Base-by-base conservation (phyloP, 2,329 filamentous ascomycete genomes). In the Beauveria scarabaeidicola region DNA sequence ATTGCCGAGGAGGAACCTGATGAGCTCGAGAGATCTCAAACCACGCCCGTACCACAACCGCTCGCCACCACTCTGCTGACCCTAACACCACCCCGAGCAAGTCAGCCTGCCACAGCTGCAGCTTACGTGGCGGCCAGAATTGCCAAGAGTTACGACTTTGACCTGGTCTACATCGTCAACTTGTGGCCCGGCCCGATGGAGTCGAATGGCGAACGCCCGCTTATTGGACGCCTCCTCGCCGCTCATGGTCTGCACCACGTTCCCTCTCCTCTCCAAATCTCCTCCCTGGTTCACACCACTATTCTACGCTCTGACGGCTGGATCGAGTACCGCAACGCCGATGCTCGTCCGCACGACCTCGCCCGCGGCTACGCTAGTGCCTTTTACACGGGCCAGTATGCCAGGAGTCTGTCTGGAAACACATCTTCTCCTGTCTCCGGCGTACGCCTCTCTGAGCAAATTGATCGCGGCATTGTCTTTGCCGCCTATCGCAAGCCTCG, bases 151-250 rank as follows among this genome's bases (percentile, higher is more conserved):
- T 83, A 83, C 67, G 75, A 81, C 57, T 83, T 85, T 56, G 80
- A 83, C 63, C 72, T 85, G 25, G 74, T 84, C 13, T 85, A 85
- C 63, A 76, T 85, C 32, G 77, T 84, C 63, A 83, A 81, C 63
- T 70, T 85, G 15, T 84, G 82, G 81, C 81, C 82, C 3, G 73
- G 55, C 5, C 55, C 54, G n/a, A 21, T 40, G n/a, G 40, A 55
- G 29, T 48, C 52, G 3, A 52, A 29, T 29, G 38, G 51, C n/a
- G 55, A 61, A 19, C 55, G 60, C 15, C 69, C 67, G 6, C 66
- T 81, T 62, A 76, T 75, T 6, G 80, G 80, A 5, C 78, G 80
- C 19, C 73, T 84, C 15, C 74, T 84, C 4, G 81, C 81, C 2
- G 81, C 79, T 3, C 81, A 81, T 63, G 81, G 81, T 1, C 69